Evolutionary conservation across 768 basidiomycete species (phyloP), one percentile per base, ranked within the genome.

Genomic region (Rhizopogon sp.): DNA sequence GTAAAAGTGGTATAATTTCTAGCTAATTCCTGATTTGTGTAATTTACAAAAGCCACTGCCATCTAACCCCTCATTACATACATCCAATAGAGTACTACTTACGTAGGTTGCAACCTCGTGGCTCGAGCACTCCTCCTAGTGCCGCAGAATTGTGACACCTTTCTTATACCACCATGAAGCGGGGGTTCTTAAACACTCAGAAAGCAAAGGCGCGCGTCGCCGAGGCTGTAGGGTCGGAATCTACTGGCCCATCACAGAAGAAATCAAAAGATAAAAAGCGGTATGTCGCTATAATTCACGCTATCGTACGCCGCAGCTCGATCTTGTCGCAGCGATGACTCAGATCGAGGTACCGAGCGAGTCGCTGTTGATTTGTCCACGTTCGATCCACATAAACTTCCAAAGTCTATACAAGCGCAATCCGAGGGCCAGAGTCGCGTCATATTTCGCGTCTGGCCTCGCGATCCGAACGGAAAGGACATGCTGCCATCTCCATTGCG

Each of bases 401-500:
- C 54, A 14, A 29, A 33, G 16, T 28, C 35, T 29, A 13, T 55
- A 29, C 54, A 52, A 50, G 51, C 35, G 13, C 47, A 53, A 28
- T 31, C 28, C 5, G 59, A 55, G 1, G 0, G 2, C 14, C 42
- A 13, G 16, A 65, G 43, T 37, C 70, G 69, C 13, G 51, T 53
- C 31, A 35, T 65, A 0, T 62, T 71, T 40, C 55, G 64, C 2
- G 0, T 2, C 2, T 70, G 69, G 69, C 66, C 67, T 1, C 67
- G 69, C 29, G 50, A 60, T 29, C 61, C 61, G 0, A 46, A 59
- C 0, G 67, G 69, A 1, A 47, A 53, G 9, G 5, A 1, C 3
- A 28, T 70, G 13, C 1, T 20, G 1, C 42, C 39, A 2, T 33
- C 3, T 8, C 17, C 33, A 4, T 4, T 14, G 11, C 20, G 33